Evolutionary conservation across 1,139 yeast genomes (phyloP).

Genomic region (Zhuliangozyma parablackwelliae): DNA sequence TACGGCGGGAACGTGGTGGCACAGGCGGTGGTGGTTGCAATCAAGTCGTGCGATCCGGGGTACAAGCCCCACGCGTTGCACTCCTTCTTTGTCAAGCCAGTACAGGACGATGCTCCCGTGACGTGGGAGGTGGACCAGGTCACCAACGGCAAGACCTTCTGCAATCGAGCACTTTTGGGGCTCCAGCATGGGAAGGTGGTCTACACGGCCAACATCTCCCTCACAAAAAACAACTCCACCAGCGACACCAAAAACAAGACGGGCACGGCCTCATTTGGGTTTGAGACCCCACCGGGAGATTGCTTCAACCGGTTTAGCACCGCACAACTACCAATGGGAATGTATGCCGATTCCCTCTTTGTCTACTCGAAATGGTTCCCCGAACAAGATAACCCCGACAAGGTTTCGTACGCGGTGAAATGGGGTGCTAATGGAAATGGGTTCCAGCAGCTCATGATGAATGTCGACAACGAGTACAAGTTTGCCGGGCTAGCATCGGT

Average conservation of each 20-base stretch:
- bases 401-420: constrained; percentile 34
- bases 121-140: constrained; percentile 28
- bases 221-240: constrained; percentile 27
- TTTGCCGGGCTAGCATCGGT: constrained; percentile 60
- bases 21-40: constrained; percentile 37
- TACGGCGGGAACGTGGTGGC: constrained; percentile 42
- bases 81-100: constrained; percentile 36
- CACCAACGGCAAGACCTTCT: constrained; percentile 30
- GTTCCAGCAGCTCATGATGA: constrained; percentile 8
- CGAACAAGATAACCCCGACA: constrained; percentile 2
- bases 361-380: constrained; percentile 2
- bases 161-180: constrained; percentile 28
- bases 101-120: constrained; percentile 26
- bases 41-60: constrained; percentile 24
- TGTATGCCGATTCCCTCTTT: constrained; percentile 1
- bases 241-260: constrained; percentile 10
- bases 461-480: constrained; percentile 25
- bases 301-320: constrained; percentile 13
- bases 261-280: constrained; percentile 27
- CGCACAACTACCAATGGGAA: background rate
- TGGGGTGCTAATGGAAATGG: constrained; percentile 27
- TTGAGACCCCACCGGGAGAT: constrained; percentile 29
- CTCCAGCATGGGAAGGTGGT: constrained; percentile 25
- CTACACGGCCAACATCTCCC: constrained; percentile 31
- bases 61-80: constrained; percentile 43